A percentile compares a stretch with the other conserved stretches of the same genome.
Evolutionary conservation across 805 yeast species (phyloP).

Genomic region (Gaillardinia entomophila): DNA sequence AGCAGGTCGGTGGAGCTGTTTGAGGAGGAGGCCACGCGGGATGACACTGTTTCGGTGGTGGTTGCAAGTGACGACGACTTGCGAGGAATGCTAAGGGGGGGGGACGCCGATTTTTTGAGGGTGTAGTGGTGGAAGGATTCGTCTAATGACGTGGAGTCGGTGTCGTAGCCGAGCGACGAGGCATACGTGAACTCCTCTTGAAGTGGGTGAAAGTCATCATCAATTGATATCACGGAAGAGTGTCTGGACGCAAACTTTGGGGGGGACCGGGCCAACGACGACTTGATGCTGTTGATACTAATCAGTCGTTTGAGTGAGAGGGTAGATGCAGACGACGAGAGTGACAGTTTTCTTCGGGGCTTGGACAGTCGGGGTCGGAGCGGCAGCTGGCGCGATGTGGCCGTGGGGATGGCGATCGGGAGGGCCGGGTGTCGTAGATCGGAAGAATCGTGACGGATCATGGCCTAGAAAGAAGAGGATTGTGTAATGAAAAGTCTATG

Average conservation of each 20-base stretch:
- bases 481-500: too few species aligned
- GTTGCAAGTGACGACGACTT: too few species aligned
- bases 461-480: too few species aligned
- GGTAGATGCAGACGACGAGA: background rate
- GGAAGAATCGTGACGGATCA: too few species aligned
- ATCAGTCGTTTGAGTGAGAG: slow-evolving; percentile 2
- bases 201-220: slow-evolving; percentile 2
- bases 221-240: slow-evolving; percentile 1
- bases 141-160: background rate
- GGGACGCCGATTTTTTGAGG: background rate
- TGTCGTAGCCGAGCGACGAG: slow-evolving; percentile 3
- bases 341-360: background rate
- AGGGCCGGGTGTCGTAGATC: background rate
- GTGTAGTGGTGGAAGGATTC: background rate
- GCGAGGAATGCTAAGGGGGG: background rate
- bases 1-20: background rate
- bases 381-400: background rate
- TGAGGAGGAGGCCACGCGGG: background rate
- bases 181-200: slow-evolving; percentile 2
- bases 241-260: slow-evolving; percentile 2
- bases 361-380: background rate
- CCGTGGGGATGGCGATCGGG: background rate
- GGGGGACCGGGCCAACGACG: slow-evolving; percentile 2
- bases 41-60: too few species aligned
- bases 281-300: slow-evolving; percentile 6